Conservation (phyloP, 2,329 filamentous ascomycete genomes). For the Fusarium gaditjirri region DNA sequence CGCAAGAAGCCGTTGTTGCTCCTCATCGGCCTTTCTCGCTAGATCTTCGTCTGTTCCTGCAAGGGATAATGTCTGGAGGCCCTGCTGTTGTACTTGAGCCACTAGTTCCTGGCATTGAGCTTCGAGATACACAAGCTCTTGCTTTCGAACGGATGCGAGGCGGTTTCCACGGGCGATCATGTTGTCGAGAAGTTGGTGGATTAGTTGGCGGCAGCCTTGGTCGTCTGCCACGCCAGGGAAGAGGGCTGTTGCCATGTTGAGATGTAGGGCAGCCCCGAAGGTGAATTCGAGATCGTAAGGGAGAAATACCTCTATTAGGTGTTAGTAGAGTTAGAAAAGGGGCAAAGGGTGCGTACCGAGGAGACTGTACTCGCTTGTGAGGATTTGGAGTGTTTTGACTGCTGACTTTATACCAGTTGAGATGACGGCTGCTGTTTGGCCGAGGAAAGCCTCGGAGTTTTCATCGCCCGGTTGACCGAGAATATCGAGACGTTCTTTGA, state of each 20-base stretch:
- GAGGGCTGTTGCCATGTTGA: constrained; percentile 51
- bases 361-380: constrained; percentile 49
- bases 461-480: constrained; percentile 38
- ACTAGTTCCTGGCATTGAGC: constrained; percentile 44
- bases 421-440: constrained; percentile 50
- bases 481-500: constrained; percentile 51
- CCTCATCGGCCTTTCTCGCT: neutral
- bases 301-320: constrained; percentile 49
- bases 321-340: neutral
- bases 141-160: constrained; percentile 47
- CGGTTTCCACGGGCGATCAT: constrained; percentile 50
- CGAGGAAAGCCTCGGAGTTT: constrained; percentile 49
- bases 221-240: constrained; percentile 48
- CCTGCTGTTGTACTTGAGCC: constrained; percentile 39
- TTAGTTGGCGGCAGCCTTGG: constrained; percentile 36
- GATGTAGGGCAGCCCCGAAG: constrained; percentile 49
- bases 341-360: constrained; percentile 44
- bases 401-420: constrained; percentile 56
- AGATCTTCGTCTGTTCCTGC: constrained; percentile 22
- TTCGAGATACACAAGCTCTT: constrained; percentile 48
- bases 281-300: constrained; percentile 54
- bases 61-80: constrained; percentile 42
- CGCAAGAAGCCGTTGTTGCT: neutral
- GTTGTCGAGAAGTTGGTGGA: constrained; percentile 47
- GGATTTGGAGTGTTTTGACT: constrained; percentile 52